These are phyloP conservation scores for Tricladium varicosporioides DNA, from an alignment of 2,329 filamentous ascomycete genomes.

Conservation along the genomic window DNA sequence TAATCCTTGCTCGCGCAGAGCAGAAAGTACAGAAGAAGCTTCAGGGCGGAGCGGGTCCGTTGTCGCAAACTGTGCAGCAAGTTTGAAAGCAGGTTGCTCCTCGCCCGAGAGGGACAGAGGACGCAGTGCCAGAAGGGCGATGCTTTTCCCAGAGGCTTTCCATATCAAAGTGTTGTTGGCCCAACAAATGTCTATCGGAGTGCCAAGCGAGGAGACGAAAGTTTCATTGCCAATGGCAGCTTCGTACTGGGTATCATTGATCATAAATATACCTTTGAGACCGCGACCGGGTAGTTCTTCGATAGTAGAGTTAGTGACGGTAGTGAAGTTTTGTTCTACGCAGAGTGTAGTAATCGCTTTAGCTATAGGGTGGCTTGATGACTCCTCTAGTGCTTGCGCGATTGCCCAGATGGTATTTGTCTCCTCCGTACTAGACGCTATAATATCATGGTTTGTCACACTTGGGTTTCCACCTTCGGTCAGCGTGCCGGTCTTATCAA, in stretches of 20 bases:
- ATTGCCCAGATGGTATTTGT: constrained; percentile 45
- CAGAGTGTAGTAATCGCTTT: constrained; percentile 68
- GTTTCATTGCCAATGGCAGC: background rate
- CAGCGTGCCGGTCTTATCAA: constrained; percentile 60
- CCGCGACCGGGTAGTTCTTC: background rate
- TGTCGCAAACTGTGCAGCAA: background rate
- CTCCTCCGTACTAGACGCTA: constrained; percentile 11
- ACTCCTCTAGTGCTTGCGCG: constrained; percentile 63
- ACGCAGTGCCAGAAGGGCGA: background rate
- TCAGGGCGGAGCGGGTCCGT: background rate
- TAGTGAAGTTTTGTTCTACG: constrained; percentile 4
- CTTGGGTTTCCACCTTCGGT: constrained; percentile 64
- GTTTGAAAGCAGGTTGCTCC: background rate
- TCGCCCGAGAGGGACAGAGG: background rate
- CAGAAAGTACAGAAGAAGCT: background rate
- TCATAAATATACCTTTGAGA: background rate
- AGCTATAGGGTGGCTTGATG: constrained; percentile 73
- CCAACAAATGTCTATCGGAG: background rate
- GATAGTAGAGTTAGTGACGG: background rate
- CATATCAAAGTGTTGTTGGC: background rate
- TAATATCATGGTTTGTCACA: constrained; percentile 45
- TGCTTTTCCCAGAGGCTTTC: background rate
- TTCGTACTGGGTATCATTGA: background rate
- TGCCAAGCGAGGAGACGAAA: background rate
- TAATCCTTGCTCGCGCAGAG: no score